Percentiles rank a stretch among this genome's conserved stretches.
Evolutionary conservation across 768 basidiomycete genomes (phyloP).

Genomic region (Cystoderma amianthinum): DNA sequence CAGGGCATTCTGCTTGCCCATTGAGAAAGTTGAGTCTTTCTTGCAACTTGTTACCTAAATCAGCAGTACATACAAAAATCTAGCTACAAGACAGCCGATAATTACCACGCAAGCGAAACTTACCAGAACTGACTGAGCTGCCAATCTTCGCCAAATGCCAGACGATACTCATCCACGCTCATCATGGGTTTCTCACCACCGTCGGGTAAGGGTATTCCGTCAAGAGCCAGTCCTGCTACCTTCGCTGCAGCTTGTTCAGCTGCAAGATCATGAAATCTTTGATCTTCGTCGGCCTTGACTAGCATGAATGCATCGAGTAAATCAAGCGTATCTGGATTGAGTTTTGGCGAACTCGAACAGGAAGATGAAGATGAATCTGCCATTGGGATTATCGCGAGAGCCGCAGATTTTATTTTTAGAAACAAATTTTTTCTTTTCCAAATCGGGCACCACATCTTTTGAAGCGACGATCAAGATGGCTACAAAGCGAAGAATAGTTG

Average conservation of each 20-base stretch:
- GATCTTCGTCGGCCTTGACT: constrained; percentile 35
- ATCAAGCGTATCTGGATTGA: constrained; percentile 29
- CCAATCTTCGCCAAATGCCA: constrained; percentile 41
- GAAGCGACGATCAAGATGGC: background rate
- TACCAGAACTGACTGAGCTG: constrained; percentile 46
- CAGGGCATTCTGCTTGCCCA: constrained; percentile 8
- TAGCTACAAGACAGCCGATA: background rate
- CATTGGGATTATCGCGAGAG: background rate
- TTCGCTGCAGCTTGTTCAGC: constrained; percentile 26
- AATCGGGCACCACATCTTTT: too few relatives aligned
- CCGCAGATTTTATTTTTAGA: background rate
- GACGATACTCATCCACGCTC: constrained; percentile 34
- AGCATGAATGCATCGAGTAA: constrained; percentile 32
- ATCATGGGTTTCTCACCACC: constrained; percentile 27
- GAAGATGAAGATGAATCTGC: constrained; percentile 4
- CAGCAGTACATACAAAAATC: background rate
- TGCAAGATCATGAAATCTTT: constrained; percentile 29
- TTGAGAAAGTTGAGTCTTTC: background rate
- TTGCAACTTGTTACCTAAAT: too few relatives aligned
- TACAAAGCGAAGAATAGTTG: constrained; percentile 2
- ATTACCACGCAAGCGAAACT: too few relatives aligned
- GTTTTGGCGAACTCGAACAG: constrained; percentile 24
- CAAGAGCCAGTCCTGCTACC: constrained; percentile 22
- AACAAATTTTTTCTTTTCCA: background rate
- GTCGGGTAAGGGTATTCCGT: constrained; percentile 5